Conservation (phyloP, 805 yeast genomes). For the Wilhelminamyces savonicus region DNA sequence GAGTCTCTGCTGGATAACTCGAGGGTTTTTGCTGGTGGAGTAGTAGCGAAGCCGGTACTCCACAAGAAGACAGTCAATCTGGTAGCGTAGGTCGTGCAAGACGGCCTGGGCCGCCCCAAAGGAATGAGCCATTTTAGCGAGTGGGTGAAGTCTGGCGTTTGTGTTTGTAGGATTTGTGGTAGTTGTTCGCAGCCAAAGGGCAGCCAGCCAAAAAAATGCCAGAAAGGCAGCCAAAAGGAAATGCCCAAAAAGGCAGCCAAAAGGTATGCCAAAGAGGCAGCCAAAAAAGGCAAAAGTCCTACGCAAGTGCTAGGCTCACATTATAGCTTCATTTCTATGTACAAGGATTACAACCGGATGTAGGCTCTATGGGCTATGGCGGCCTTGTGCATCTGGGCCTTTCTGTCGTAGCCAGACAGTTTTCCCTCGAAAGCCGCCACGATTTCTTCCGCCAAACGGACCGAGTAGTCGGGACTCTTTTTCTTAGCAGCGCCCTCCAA, state of each 20-base stretch:
- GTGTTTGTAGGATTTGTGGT: too few species aligned
- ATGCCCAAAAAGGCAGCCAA: too few species aligned
- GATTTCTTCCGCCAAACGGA: constrained; percentile 87
- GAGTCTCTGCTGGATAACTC: constrained; percentile 31
- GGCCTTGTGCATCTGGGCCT: constrained; percentile 72
- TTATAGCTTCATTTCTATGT: too few species aligned
- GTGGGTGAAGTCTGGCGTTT: too few species aligned
- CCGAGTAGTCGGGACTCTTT: constrained; percentile 74
- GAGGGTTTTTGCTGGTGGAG: constrained; percentile 28
- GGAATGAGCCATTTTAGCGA: too few species aligned
- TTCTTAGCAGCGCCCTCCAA: constrained; percentile 78
- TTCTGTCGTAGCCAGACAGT: constrained; percentile 79
- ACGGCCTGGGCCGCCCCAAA: neutral
- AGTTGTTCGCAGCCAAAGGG: too few species aligned
- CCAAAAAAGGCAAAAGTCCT: too few species aligned
- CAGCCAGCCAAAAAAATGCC: too few species aligned
- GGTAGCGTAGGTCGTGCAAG: constrained; percentile 23
- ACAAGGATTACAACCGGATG: constrained; percentile 33
- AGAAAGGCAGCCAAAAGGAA: too few species aligned
- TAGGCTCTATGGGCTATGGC: constrained; percentile 89
- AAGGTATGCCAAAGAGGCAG: too few species aligned
- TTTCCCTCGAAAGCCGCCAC: constrained; percentile 70
- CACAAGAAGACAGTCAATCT: constrained; percentile 24
- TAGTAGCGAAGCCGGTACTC: constrained; percentile 33
- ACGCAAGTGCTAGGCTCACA: too few species aligned